phyloP scores from a whole-genome alignment of 2,329 filamentous ascomycete genomes.

The Rutstroemia sydowiana region DNA sequence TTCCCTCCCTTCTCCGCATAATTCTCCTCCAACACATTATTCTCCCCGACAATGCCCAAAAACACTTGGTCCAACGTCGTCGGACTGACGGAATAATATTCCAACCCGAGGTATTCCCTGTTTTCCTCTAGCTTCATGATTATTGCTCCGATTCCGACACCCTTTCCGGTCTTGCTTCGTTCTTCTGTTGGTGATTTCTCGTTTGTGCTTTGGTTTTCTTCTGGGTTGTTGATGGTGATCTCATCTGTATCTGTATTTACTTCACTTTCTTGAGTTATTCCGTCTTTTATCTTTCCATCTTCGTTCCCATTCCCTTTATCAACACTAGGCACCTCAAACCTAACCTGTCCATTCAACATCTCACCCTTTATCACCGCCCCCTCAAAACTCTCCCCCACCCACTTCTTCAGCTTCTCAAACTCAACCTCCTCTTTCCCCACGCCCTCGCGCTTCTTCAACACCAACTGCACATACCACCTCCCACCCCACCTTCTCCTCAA shows the following conservation, averaged over 20 bases:
- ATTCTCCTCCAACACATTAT: conserved; percentile 71
- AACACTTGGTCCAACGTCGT: conserved; percentile 91
- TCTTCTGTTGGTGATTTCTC: too few species aligned
- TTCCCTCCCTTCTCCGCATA: conserved; percentile 29
- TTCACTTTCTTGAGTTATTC: too few species aligned
- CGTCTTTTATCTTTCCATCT: too few species aligned
- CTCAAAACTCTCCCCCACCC: conserved; percentile 56
- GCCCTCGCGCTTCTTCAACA: conserved; percentile 64
- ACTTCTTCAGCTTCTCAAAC: conserved; percentile 52
- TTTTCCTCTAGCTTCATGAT: conserved; percentile 68
- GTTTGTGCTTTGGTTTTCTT: too few species aligned
- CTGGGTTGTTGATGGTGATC: too few species aligned
- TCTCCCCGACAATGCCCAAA: conserved; percentile 71
- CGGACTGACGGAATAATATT: conserved; percentile 80
- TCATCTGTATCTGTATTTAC: too few species aligned
- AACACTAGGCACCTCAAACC: conserved; percentile 67
- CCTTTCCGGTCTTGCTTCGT: neutral
- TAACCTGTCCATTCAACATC: conserved; percentile 77
- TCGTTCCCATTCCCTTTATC: conserved; percentile 26
- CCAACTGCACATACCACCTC: conserved; percentile 72
- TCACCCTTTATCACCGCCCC: conserved; percentile 63
- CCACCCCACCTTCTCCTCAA: conserved; percentile 71
- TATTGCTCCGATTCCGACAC: conserved; percentile 50
- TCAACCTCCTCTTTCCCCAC: conserved; percentile 63
- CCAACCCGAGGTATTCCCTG: conserved; percentile 61